phyloP scores from a whole-genome alignment of 805 yeast genomes.

The Ogataea methanolica region DNA sequence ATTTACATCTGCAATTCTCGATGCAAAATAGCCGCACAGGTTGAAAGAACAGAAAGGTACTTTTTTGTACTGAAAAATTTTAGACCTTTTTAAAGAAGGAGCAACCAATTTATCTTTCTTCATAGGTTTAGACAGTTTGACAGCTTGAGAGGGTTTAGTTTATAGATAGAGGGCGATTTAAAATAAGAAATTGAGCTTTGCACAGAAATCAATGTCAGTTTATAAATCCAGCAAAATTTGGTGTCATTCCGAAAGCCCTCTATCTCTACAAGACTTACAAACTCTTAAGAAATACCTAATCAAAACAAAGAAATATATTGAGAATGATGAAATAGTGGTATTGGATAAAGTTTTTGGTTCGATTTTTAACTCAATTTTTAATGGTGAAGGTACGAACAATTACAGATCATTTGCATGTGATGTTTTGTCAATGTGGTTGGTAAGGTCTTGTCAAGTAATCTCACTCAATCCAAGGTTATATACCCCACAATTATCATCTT shows the following conservation, averaged over 20 bases:
- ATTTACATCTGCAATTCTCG: no score
- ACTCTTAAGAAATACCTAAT: slow-evolving; percentile 16
- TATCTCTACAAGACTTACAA: slow-evolving; percentile 3
- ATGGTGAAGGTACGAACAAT: slow-evolving; percentile 31
- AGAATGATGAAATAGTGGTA: not conserved
- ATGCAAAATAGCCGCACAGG: no score
- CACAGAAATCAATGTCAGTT: no score
- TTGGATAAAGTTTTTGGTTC: slow-evolving; percentile 18
- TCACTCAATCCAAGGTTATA: not conserved
- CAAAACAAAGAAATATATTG: slow-evolving; percentile 6
- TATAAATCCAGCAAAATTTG: no score
- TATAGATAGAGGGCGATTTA: no score
- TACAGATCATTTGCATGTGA: slow-evolving; percentile 49
- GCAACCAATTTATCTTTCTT: no score
- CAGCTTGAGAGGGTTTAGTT: no score
- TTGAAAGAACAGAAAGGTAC: no score
- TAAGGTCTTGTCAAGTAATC: slow-evolving; percentile 44
- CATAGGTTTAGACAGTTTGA: no score
- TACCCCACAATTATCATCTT: not conserved
- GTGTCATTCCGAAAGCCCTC: slow-evolving; percentile 1
- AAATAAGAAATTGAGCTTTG: no score
- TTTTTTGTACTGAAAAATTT: no score
- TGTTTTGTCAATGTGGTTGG: slow-evolving; percentile 59
- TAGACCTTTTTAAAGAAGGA: no score
- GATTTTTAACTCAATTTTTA: slow-evolving; percentile 29